Conservation (phyloP, 2,329 filamentous ascomycete genomes). For the Atkinsonella texensis region DNA sequence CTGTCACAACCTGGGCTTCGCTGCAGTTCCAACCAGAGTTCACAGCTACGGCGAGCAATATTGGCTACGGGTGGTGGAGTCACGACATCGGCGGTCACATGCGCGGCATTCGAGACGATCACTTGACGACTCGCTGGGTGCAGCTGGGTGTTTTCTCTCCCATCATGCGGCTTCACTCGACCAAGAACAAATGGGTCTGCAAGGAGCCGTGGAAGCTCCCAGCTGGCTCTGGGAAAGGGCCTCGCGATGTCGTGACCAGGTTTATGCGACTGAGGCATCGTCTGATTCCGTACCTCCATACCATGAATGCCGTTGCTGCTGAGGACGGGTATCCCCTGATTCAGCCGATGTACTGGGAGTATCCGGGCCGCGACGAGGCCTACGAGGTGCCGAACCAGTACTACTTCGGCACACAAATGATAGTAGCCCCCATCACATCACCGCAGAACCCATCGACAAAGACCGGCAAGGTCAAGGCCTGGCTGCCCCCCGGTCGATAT, state of each 20-base stretch:
- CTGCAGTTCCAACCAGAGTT: conserved; percentile 55
- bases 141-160: conserved; percentile 51
- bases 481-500: conserved; percentile 42
- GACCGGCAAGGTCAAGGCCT: conserved; percentile 36
- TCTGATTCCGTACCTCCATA: conserved; percentile 48
- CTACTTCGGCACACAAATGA: conserved; percentile 42
- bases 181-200: conserved; percentile 42
- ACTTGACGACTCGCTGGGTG: conserved; percentile 47
- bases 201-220: conserved; percentile 48
- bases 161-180: conserved; percentile 48
- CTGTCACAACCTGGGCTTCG: conserved; percentile 45
- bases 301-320: conserved; percentile 37
- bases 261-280: conserved; percentile 44
- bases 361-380: conserved; percentile 37
- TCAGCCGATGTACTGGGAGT: conserved; percentile 52
- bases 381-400: conserved; percentile 47
- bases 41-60: conserved; percentile 53
- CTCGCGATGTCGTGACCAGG: conserved; percentile 31
- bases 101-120: conserved; percentile 41
- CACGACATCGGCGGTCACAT: conserved; percentile 58
- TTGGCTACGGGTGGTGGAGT: conserved; percentile 58
- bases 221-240: conserved; percentile 29
- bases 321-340: conserved; percentile 38
- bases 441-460: conserved; percentile 35
- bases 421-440: conserved; percentile 44